Base-by-base conservation (phyloP, 176 grass and related monocot species). In the Themeda triandra region DNA sequence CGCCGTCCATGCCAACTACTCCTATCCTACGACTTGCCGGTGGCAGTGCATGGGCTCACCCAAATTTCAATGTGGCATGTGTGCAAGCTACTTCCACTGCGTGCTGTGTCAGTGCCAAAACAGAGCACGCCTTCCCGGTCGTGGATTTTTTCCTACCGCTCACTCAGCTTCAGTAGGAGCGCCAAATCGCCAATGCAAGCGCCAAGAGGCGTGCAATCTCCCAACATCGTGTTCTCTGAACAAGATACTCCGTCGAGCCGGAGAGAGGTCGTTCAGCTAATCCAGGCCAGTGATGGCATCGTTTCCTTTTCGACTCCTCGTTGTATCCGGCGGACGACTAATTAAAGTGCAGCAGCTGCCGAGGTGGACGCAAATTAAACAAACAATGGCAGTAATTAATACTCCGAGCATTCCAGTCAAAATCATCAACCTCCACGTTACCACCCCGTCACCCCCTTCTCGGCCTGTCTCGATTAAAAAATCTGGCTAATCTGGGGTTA, bases 381-480 rank as follows among this genome's bases (percentile, higher is more conserved):
- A n/a, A 56, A 58, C 54, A 58, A n/a, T 58, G 8, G 8, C 28
- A 28, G 11, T 21, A 28, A 4, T 5, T 8, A 70, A 23, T 18
- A 35, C 48, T 77, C 40, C 18, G 48, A 35, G 21, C 8, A 13
- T 5, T 6, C 1, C 1, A 10, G 67, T 86, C 73, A 79, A 90
- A 82, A 67, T 72, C 17, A 29, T 66, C 28, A 44, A 37, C 60
- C 70, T 56, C 85, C 78, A 81, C 59, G 69, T 80, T 66, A 25
- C 54, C 25, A 15, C 63, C 48, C n/a, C 49, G 24, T 58, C 76
- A 51, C 36, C 58, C 10, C 30, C 17, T 75, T 5, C 39, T 63
- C 10, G 24, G 19, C 12, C 66, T n/a, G n/a, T 1, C 39, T 69
- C 6, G 19, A 15, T 49, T 66, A 51, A 85, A 70, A 29, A 63